Evolutionary conservation across 2,329 filamentous ascomycete genomes (phyloP).

Genomic region (Scortechinia acanthostroma): DNA sequence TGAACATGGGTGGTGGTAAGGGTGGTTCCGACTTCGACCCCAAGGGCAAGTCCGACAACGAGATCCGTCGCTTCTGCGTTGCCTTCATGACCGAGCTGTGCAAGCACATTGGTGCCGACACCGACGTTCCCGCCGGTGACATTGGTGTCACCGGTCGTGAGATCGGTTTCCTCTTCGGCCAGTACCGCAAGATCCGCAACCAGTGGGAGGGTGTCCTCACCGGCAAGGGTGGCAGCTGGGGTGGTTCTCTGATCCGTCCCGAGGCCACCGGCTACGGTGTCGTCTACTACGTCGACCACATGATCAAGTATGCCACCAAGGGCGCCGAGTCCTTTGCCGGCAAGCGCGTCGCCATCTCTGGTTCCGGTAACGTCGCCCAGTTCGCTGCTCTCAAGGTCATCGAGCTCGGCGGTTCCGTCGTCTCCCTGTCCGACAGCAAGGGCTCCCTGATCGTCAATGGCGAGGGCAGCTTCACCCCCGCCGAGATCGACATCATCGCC

Average conservation of each 20-base stretch:
- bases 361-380: conserved; percentile 95
- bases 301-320: conserved; percentile 71
- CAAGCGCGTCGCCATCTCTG: conserved; percentile 92
- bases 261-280: conserved; percentile 96
- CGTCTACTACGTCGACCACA: conserved; percentile 92
- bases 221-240: conserved; percentile 89
- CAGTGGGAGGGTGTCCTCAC: conserved; percentile 93
- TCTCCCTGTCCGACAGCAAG: conserved; percentile 89
- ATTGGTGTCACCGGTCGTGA: conserved; percentile 90
- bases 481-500: conserved; percentile 74
- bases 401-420: conserved; percentile 85
- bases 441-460: conserved; percentile 69
- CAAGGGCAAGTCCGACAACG: conserved; percentile 94
- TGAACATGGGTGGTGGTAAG: conserved; percentile 95
- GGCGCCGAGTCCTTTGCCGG: conserved; percentile 79
- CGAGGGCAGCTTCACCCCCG: conserved; percentile 67
- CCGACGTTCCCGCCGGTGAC: conserved; percentile 92
- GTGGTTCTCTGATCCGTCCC: conserved; percentile 85
- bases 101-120: conserved; percentile 93
- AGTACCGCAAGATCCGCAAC: conserved; percentile 83
- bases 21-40: conserved; percentile 97
- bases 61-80: conserved; percentile 95
- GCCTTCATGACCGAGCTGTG: conserved; percentile 92
- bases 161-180: conserved; percentile 89
- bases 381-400: conserved; percentile 94